Base-by-base conservation (phyloP, 2,329 filamentous ascomycete genomes). In the Nigrospora oryzae region DNA sequence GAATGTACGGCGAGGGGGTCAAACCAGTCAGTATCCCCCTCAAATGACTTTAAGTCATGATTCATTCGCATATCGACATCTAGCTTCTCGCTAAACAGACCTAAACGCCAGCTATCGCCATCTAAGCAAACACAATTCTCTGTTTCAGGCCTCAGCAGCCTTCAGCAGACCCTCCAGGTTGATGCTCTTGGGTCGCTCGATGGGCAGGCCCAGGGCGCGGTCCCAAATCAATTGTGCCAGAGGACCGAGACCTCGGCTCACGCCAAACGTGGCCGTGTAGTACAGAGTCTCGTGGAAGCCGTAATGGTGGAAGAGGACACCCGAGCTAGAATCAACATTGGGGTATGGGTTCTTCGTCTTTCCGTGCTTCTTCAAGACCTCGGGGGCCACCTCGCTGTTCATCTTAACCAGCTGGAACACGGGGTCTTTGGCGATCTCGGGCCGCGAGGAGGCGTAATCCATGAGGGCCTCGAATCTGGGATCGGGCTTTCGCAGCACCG, bases 271-370 rank as follows among this genome's bases (percentile, higher is more conserved):
- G 47, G 79, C 81, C 4, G 81, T 84, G 72, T 97, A 98, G 75
- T 97, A 98, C 11, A 97, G 76, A 0, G 91, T 95, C 73, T 97
- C 89, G 64, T 87, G 85, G 81, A 98, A 95, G 47, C 91, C 93
- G 64, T 95, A 98, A 73, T 97, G 89, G 69, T 97, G 84, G 81
- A 98, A 97, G 40, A 98, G 77, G 6, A 97, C 90, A 52, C 93
- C 93, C 1, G 89, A 95, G 51, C 81, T 84, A 40, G 86, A 89
- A 67, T 98, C 93, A 50, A 98, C 93, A 64, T 98, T 98, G 52
- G 93, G 93, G 69, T 91, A 95, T 2, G 93, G 89, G 71, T 95
- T 95, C 77, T 95, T 95, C 54, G 89, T 95, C 83, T 96, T 97
- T 66, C 93, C 93, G 63, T 98, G 93, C 71, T 96, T 83, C 58